A percentile compares a stretch with the other conserved stretches of the same genome.
These are phyloP conservation scores for Echria macrotheca DNA, from an alignment of 495 filamentous ascomycete species.

Conservation along the genomic window DNA sequence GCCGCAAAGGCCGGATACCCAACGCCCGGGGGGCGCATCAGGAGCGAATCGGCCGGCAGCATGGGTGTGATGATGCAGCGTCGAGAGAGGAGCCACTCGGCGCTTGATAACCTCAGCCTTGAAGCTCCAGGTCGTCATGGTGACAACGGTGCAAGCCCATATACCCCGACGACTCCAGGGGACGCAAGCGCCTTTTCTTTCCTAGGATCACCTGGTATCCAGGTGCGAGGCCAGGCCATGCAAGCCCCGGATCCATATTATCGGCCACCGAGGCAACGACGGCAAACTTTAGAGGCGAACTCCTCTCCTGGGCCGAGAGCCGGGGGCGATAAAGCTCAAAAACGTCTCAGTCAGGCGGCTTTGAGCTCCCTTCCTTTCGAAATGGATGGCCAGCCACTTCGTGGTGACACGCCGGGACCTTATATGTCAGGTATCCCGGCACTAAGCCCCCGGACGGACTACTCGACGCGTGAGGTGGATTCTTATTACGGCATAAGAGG, in stretches of 20 bases:
- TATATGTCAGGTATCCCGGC: constrained; percentile 21
- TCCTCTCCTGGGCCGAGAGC: constrained; percentile 32
- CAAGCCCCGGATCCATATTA: constrained; percentile 71
- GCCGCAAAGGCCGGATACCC: constrained; percentile 61
- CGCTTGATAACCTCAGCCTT: constrained; percentile 37
- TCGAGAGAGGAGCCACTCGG: constrained; percentile 39
- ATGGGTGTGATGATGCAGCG: constrained; percentile 61
- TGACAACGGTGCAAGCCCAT: constrained; percentile 46
- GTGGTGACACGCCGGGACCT: constrained; percentile 37
- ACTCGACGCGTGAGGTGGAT: constrained; percentile 86
- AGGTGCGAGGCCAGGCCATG: constrained; percentile 37
- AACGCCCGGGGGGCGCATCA: constrained; percentile 55
- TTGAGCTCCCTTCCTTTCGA: constrained; percentile 23
- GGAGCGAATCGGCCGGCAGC: constrained; percentile 77
- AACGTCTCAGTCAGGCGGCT: constrained; percentile 34
- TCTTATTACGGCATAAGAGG: constrained; percentile 92
- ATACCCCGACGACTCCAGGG: constrained; percentile 64
- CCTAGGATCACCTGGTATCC: constrained; percentile 49
- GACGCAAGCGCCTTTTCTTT: constrained; percentile 66
- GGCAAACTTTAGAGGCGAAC: constrained; percentile 51
- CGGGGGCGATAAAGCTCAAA: constrained; percentile 49
- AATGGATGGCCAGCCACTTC: constrained; percentile 36
- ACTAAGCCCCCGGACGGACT: constrained; percentile 60
- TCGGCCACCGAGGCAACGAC: constrained; percentile 68
- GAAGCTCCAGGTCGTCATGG: constrained; percentile 30